Base-by-base conservation (phyloP, 768 basidiomycete species). In the Kwoniella newhampshirensis region DNA sequence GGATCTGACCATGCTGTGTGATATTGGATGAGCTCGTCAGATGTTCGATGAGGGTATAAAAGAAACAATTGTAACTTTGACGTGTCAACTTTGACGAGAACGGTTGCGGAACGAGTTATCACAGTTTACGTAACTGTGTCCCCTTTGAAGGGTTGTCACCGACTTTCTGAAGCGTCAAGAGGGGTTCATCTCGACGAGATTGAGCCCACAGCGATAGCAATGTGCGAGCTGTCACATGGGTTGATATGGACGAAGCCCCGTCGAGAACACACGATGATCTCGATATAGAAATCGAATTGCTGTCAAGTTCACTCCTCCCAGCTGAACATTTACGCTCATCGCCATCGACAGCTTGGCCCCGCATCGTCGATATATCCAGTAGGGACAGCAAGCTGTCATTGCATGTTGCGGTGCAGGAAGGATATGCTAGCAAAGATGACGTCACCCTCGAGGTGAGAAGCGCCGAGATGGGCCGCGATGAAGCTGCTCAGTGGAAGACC, bases 241-340 rank as follows among this genome's bases (percentile, higher is more conserved):
- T n/a, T 23, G 21, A 23, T n/a, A 42, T n/a, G n/a, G 18, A n/a
- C 18, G n/a, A 42, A 18, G 6, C 40, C 40, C 17, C 8, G 7
- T 42, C 40, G 40, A 42, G n/a, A 42, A 56, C 39, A 15, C 56
- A 44, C n/a, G 50, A 51, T 30, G 50, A 51, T 23, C 58, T 73
- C 13, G 59, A 58, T 7, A 49, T 26, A 15, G 86, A 88, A 65
- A 71, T 87, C 0, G 80, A 83, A 43, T 76, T 88, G 36, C 81
- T 89, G 23, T 77, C 75, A 52, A 83, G 80, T 35, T 86, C 86
- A 0, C 79, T 88, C 1, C 78, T 89, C 11, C 84, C 85, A 0
- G 81, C 79, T 4, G 87, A 89, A 77, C 27, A 66, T 63, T 70
- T 62, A 26, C 20, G 23, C 20, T 21, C 53, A 2, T 54, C 54